A percentile compares a stretch with the other conserved stretches of the same genome.
Evolutionary conservation across 2,329 filamentous ascomycete genomes (phyloP).

Genomic region (Hypoxylon sp.): DNA sequence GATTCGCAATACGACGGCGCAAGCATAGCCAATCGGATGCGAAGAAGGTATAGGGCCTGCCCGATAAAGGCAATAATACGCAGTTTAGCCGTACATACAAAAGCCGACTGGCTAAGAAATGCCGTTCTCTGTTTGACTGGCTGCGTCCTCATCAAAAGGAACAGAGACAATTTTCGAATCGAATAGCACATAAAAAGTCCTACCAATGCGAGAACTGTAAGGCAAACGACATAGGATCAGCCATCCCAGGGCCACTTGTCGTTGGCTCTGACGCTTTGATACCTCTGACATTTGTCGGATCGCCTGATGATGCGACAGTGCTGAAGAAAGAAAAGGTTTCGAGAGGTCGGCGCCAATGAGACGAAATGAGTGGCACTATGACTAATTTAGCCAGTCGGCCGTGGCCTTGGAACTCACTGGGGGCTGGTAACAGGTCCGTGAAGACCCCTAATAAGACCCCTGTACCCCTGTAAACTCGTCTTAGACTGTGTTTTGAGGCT

Average conservation of each 20-base stretch:
- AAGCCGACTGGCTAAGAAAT: conserved; percentile 9
- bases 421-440: conserved; percentile 7
- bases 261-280: conserved; percentile 31
- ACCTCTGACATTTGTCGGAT: conserved; percentile 57
- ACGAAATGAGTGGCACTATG: conserved; percentile 46
- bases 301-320: conserved; percentile 58
- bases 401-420: conserved; percentile 8
- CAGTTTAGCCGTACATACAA: conserved; percentile 18
- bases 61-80: conserved; percentile 17
- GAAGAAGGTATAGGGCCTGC: not conserved
- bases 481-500: conserved; percentile 27
- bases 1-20: conserved; percentile 29
- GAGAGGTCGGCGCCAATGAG: conserved; percentile 46
- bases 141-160: conserved; percentile 15
- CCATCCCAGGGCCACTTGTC: not conserved
- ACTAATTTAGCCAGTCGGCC: conserved; percentile 40
- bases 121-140: not conserved
- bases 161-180: conserved; percentile 3
- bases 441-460: conserved; percentile 35
- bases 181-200: not conserved
- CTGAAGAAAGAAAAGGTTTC: conserved; percentile 50
- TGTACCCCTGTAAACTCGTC: conserved; percentile 26
- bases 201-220: not conserved
- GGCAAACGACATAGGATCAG: conserved; percentile 8
- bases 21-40: conserved; percentile 30